phyloP scores from a whole-genome alignment of 148 eudicot genomes.

The Chenopodium quinoa region DNA sequence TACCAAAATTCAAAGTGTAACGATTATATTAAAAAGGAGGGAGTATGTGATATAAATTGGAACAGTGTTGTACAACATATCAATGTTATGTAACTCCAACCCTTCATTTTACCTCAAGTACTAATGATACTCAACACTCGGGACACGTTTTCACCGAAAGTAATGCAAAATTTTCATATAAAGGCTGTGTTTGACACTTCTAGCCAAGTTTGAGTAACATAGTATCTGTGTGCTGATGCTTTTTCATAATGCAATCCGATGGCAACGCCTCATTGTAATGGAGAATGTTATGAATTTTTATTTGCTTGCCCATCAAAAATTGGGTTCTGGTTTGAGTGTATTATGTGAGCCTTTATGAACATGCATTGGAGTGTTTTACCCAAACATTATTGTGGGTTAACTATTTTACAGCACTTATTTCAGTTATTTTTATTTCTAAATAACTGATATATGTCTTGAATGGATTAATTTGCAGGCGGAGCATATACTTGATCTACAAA shows the following conservation, averaged over 20 bases:
- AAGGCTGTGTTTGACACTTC: too few relatives aligned
- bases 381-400: background rate
- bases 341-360: background rate
- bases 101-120: too few relatives aligned
- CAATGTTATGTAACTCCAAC: too few relatives aligned
- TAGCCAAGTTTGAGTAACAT: too few relatives aligned
- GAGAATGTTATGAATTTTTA: background rate
- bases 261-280: background rate
- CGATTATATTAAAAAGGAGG: too few relatives aligned
- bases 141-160: too few relatives aligned
- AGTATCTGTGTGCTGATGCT: background rate
- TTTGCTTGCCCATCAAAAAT: background rate
- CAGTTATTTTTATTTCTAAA: background rate
- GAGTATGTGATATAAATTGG: too few relatives aligned
- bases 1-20: too few relatives aligned
- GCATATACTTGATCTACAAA: constrained; percentile 85
- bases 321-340: background rate
- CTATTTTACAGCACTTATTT: background rate
- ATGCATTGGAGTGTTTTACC: background rate
- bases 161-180: too few relatives aligned
- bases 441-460: background rate
- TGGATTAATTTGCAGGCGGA: constrained; percentile 60
- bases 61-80: too few relatives aligned
- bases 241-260: background rate
- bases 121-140: too few relatives aligned